These are phyloP conservation scores for Jaltomata sinuosa DNA, from an alignment of 257 asterid genomes.

Conservation along the genomic window DNA sequence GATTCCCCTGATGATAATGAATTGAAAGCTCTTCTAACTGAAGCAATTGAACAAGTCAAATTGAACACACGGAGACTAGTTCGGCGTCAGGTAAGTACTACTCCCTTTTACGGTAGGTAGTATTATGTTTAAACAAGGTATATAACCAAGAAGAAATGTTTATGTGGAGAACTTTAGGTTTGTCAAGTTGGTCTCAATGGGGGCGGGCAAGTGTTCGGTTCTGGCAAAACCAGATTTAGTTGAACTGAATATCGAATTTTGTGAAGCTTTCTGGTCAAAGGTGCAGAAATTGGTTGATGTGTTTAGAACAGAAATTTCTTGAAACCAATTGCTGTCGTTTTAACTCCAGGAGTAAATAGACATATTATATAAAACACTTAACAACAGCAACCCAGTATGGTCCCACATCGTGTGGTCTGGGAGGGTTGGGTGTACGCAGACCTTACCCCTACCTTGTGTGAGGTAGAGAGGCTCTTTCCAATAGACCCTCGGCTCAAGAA, in stretches of 20 bases:
- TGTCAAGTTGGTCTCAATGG: neutral
- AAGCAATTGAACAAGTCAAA: conserved; percentile 60
- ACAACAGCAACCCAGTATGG: too few species aligned
- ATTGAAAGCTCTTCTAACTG: conserved; percentile 30
- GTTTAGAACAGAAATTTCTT: neutral
- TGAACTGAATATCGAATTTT: neutral
- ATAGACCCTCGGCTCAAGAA: too few species aligned
- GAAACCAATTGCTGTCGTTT: neutral
- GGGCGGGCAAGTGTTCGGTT: neutral
- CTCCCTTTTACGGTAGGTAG: neutral
- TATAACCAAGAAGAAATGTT: neutral
- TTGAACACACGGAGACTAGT: conserved; percentile 80
- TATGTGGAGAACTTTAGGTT: neutral
- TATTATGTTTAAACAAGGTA: neutral
- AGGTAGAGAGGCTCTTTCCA: too few species aligned
- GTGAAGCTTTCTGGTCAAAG: neutral
- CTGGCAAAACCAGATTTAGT: neutral
- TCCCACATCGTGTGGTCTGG: too few species aligned
- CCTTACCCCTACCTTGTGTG: too few species aligned
- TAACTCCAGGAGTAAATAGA: neutral
- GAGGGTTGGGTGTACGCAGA: too few species aligned
- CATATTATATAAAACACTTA: neutral
- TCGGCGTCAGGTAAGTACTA: conserved; percentile 71
- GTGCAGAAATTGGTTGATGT: neutral
- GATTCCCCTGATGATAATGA: conserved; percentile 22